These are phyloP conservation scores for Ophiostoma quercus DNA, from an alignment of 2,329 filamentous ascomycete species.

Conservation along the genomic window DNA sequence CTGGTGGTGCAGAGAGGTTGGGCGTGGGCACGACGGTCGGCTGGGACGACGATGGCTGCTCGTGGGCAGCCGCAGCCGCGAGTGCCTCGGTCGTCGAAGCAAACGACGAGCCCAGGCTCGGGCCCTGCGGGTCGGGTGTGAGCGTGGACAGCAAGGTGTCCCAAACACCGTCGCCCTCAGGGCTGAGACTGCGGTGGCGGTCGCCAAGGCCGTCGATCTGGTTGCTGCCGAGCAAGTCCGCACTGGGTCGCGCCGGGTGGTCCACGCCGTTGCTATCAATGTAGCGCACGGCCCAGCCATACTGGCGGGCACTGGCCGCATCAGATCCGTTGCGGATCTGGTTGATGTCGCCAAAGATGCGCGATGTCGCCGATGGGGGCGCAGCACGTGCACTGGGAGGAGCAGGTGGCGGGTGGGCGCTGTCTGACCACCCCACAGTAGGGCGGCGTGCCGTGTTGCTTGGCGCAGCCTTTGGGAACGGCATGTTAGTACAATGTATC, in stretches of 20 bases:
- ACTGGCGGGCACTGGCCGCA: background rate
- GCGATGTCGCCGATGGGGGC: constrained; percentile 14
- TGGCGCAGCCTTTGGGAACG: background rate
- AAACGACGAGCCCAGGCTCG: constrained; percentile 79
- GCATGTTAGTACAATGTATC: constrained; percentile 9
- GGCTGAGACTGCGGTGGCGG: constrained; percentile 75
- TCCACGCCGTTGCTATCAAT: constrained; percentile 13
- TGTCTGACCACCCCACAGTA: constrained; percentile 21
- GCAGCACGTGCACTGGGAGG: background rate
- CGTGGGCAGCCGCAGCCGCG: constrained; percentile 26
- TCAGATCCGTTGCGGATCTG: constrained; percentile 15
- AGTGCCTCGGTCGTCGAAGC: constrained; percentile 58
- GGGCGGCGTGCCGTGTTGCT: constrained; percentile 17
- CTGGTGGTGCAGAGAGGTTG: constrained; percentile 16
- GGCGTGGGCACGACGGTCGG: constrained; percentile 18
- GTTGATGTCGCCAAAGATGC: constrained; percentile 20
- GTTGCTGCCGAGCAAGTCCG: constrained; percentile 6
- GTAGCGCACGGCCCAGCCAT: constrained; percentile 19
- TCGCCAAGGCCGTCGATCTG: constrained; percentile 71
- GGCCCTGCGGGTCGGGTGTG: constrained; percentile 72
- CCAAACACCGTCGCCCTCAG: constrained; percentile 64
- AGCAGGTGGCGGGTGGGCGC: background rate
- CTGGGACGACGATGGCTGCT: constrained; percentile 17
- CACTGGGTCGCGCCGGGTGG: background rate
- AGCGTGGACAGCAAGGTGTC: constrained; percentile 75